Base-by-base conservation (phyloP, 805 yeast genomes). In the Saccharomycopsis sp. region DNA sequence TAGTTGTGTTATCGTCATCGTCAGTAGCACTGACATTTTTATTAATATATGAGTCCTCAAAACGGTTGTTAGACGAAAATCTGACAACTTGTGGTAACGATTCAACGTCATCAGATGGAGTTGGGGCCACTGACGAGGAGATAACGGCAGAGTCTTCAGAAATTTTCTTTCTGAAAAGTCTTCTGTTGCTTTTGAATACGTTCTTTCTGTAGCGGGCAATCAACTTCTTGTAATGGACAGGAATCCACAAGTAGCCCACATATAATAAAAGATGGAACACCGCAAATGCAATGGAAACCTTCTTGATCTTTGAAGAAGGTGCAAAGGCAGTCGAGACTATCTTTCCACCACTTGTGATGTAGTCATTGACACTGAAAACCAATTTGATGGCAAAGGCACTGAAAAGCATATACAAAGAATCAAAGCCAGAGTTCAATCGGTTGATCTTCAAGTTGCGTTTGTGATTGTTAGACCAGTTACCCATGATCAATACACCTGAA, bases 241-340 rank as follows among this genome's bases (percentile, higher is more conserved):
- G 62, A 34, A 59, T 53, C 3, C 50, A 18, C 54, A 59, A 55
- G 37, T 59, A 59, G 14, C 57, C 18, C 4, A 53, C 41, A 34
- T 59, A 59, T 14, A 59, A 37, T 14, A 59, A 14, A 47, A 59
- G 51, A 24, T 59, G 60, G 48, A 59, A 54, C 24, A 59, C 58
- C 9, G 62, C 60, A 23, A 59, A 16, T 15, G 55, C 60, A 9
- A 21, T 54, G 37, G 60, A 57, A 8, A 59, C 18, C 21, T 59
- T 57, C 44, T 53, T 21, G 37, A 59, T 57, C 18, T 55, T 18
- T 5, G 20, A 29, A 12, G 58, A 41, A 18, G 62, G 62, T 24
- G 68, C 68, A 21, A 67, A 55, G 24, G 64, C 56, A 12, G 62
- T 58, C 14, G 56, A 47, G 1, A 51, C 34, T 9, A 7, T 23